A percentile compares a stretch with the other conserved stretches of the same genome.
Evolutionary conservation across 108 stramenopile genomes (phyloP).

Genomic region (Fragilaria crotonensis): DNA sequence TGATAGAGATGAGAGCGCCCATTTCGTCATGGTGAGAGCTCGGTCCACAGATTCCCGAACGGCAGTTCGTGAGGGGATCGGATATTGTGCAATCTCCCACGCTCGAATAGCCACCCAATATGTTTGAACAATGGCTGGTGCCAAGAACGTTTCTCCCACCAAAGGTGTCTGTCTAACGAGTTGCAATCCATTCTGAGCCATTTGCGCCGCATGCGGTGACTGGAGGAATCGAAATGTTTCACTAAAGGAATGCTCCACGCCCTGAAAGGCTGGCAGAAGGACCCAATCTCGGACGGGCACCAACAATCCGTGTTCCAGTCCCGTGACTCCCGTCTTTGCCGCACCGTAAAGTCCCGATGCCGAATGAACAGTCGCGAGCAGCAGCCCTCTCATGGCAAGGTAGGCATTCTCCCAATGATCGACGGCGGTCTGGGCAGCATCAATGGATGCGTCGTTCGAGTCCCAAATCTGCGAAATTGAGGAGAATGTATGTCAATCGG

Average conservation of each 20-base stretch:
- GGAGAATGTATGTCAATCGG: too few species aligned
- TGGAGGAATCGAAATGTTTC: conserved; percentile 39
- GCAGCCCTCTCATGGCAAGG: conserved; percentile 23
- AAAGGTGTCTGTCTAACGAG: conserved; percentile 34
- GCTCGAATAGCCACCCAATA: conserved; percentile 1
- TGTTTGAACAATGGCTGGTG: conserved; percentile 29
- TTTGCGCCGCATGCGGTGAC: conserved; percentile 21
- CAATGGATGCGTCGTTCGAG: conserved; percentile 46
- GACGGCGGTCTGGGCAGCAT: conserved; percentile 47
- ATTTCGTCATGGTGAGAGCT: conserved; percentile 42
- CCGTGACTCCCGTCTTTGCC: conserved; percentile 35
- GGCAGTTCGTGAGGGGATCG: conserved; percentile 37
- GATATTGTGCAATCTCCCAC: conserved; percentile 51
- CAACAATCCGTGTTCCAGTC: conserved; percentile 49
- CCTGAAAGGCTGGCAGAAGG: conserved; percentile 49
- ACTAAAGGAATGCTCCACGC: conserved; percentile 27
- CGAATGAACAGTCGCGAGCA: conserved; percentile 22
- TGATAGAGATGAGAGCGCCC: conserved; percentile 22
- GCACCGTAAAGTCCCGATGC: conserved; percentile 37
- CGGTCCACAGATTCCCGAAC: conserved; percentile 47
- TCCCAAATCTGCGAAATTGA: conserved; percentile 74
- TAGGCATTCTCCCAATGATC: conserved; percentile 58
- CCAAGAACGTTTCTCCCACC: conserved; percentile 40
- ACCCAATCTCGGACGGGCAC: conserved; percentile 58
- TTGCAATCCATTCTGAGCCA: conserved; percentile 22